Percentiles rank a stretch among this genome's conserved stretches.
Evolutionary conservation across 2,329 filamentous ascomycete species (phyloP).

Genomic region (Phyllosticta capitalensis): DNA sequence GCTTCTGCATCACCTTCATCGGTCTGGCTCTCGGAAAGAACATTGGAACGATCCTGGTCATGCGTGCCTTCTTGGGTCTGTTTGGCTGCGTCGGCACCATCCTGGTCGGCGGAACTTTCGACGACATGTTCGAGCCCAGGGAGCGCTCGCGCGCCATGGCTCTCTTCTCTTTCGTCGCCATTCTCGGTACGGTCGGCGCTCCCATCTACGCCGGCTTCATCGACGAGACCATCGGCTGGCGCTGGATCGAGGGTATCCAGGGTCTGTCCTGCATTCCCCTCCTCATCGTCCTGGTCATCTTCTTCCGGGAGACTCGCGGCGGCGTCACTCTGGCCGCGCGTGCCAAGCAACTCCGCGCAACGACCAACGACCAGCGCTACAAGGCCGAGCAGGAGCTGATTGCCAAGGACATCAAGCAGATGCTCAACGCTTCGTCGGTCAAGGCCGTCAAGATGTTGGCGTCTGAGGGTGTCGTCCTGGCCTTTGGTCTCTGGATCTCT

Average conservation of each 20-base stretch:
- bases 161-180: slow-evolving; percentile 40
- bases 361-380: slow-evolving; percentile 42
- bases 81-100: slow-evolving; percentile 44
- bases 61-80: slow-evolving; percentile 39
- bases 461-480: slow-evolving; percentile 41
- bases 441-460: slow-evolving; percentile 43
- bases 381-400: slow-evolving; percentile 43
- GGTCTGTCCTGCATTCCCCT: slow-evolving; percentile 43
- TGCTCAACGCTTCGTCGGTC: slow-evolving; percentile 41
- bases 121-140: slow-evolving; percentile 40
- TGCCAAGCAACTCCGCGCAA: slow-evolving; percentile 38
- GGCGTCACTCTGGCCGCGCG: slow-evolving; percentile 40
- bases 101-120: slow-evolving; percentile 41
- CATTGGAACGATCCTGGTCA: slow-evolving; percentile 40
- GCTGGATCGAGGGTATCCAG: slow-evolving; percentile 46
- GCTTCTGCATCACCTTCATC: slow-evolving; percentile 40
- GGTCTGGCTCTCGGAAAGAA: slow-evolving; percentile 39
- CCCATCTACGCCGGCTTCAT: slow-evolving; percentile 48
- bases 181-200: slow-evolving; percentile 43
- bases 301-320: slow-evolving; percentile 40
- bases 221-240: slow-evolving; percentile 43
- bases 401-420: slow-evolving; percentile 38
- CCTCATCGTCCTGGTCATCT: slow-evolving; percentile 34
- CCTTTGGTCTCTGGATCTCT: slow-evolving; percentile 43
- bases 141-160: slow-evolving; percentile 40